Evolutionary conservation across 345 rosid species (phyloP).

Genomic region (Crucihimalaya himalaica): DNA sequence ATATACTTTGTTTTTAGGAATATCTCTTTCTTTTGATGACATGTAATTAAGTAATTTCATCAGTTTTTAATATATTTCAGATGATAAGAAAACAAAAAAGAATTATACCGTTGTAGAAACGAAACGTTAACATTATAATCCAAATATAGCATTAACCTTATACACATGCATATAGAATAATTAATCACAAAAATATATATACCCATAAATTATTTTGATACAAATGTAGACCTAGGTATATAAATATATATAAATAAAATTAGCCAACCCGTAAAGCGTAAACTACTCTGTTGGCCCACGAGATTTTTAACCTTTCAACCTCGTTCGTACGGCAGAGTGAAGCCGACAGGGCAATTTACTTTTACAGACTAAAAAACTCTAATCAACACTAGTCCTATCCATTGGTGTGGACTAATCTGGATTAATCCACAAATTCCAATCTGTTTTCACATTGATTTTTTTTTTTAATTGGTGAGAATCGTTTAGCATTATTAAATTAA

Average conservation of each 20-base stretch:
- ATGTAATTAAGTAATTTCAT: no score
- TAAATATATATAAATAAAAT: no score
- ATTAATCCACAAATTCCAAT: background rate
- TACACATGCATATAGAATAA: no score
- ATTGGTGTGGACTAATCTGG: background rate
- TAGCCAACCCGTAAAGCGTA: background rate
- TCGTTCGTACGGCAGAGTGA: slow-evolving; percentile 5
- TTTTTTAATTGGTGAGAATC: no score
- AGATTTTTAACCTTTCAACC: slow-evolving; percentile 19
- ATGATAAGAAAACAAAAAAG: no score
- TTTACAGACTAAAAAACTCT: background rate
- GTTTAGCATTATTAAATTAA: background rate
- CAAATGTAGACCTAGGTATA: no score
- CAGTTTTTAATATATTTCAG: no score
- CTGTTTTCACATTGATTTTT: background rate
- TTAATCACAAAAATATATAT: no score
- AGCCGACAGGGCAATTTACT: background rate
- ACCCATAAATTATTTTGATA: no score
- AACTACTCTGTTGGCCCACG: slow-evolving; percentile 3
- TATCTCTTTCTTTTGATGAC: no score
- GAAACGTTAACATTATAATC: background rate
- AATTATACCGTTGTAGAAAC: no score
- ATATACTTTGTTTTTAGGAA: no score
- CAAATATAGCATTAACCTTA: background rate
- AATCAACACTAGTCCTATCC: background rate